Evolutionary conservation across 129 eudicot genomes (phyloP), one percentile per base, ranked within the genome.

Genomic region (Escallonia herrerae): DNA sequence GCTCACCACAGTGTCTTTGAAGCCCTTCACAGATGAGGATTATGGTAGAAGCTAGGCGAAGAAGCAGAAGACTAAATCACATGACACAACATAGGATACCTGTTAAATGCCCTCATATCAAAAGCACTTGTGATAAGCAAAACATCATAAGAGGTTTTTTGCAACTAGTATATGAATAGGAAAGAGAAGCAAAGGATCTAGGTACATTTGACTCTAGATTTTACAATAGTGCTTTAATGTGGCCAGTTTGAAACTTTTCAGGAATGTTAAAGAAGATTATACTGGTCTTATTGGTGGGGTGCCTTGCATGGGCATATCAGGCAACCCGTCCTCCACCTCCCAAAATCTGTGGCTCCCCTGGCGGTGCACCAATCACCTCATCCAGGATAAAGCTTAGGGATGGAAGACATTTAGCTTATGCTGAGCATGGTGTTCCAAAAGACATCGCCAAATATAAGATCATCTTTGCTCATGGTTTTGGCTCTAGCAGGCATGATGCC

Each of bases 331-430:
- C 72, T 11, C 72, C 72, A 14, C 49, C 62, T 8, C 72, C 72
- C 8, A 67, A 67, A 6, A 54, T 40, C 11, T 53, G 62, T 40
- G 72, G 72, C 3, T 37, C 72, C 33, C 62, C 63, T 10, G 11
- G 37, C 11, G 72, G 72, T 15, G 63, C 72, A 15, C 72, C 72
- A 7, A 40, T 67, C 14, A 67, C 72, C 11, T 13, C 72, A 49
- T 62, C 72, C 2, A 55, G 72, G 62, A 22, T 22, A 22, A 22
- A 22, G 33, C 33, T 22, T 22, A 22, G 33, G 33, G 33, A 22
- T 22, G 33, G 72, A 53, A 67, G 72, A 6, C 62, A 67, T 67
- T 53, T 67, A 38, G 59, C 72, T 6, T 67, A 67, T 51, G 8
- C 15, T 39, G 50, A 52, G 13, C 42, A 8, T 42, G 72, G 72